Base-by-base conservation (phyloP, 148 eudicot genomes). In the Arctostaphylos glauca region DNA sequence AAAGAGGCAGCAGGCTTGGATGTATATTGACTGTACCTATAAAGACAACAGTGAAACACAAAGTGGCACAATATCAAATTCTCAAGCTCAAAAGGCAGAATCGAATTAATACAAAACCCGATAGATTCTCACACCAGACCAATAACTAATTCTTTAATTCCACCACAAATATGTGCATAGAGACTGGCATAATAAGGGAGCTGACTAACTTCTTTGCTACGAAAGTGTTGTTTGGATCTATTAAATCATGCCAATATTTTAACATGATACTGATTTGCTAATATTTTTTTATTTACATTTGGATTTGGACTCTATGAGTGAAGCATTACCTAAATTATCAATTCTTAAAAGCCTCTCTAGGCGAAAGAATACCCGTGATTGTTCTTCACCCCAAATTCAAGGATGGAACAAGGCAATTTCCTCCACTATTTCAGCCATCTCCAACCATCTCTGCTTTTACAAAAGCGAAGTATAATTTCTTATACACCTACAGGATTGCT, bases 1-100 rank as follows among this genome's bases (percentile, higher is more conserved):
- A 96, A 53, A 94, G 86, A 84, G 99, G 99, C 81, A 96, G 91
- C 90, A 96, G 79, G 70, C 99, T 96, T 80, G 99, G 99, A 85
- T 96, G 99, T 88, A 96, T 89, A 85, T 96, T 96, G 50, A 96
- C 98, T 7, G 98, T 96, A 84, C 99, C 99, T 96, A 82, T 64
- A 43, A 85, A 83, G 72, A 84, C 47, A 54, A 70, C 60, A 87
- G 19, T 41, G 9, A 68, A 86, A 64, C 50, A 55, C 77, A 14
- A 87, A 50, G 77, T 47, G 49, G 62, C 55, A 21, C 14, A 59
- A 62, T 53, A 76, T 66, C 59, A 82, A 47, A 67, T 62, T 56
- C 72, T 47, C 62, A 78, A 76, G 80, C 78, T 44, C 46, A 81
- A n/a, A 55, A 19, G 55, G 48, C n/a, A 47, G 48, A 83, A 62